Evolutionary conservation across 495 filamentous ascomycete genomes (phyloP), one percentile per base, ranked within the genome.

Genomic region (Penicillium fimorum): DNA sequence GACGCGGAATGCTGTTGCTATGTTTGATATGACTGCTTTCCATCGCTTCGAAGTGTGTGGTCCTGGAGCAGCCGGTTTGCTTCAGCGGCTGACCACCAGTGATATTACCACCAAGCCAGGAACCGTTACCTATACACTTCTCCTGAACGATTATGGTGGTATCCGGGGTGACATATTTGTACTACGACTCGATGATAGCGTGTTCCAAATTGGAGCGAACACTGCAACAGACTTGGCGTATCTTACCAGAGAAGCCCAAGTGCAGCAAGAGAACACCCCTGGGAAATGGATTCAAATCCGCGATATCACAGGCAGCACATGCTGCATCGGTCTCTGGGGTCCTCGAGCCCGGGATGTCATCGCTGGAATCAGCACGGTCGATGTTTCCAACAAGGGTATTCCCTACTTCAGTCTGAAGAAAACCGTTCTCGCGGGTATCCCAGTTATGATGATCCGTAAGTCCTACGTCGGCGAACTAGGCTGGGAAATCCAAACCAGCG

Each of bases 11-110:
- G 79, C 74, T 0, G 77, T 79, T 2, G 78, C 77, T 8, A 78
- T 82, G 76, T 82, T 76, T 55, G 79, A 82, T 51, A 74, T 80
- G 75, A 79, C 76, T 29, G 71, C 79, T n/a, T 73, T 80, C 47
- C 76, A 76, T 30, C 67, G 78, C 2, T 73, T 82, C 13, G 73
- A 78, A 11, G 68, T 82, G 10, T 68, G 65, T 6, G 79, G 79
- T 7, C 76, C 79, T 6, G 78, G 77, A 0, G 74, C 78, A 15
- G 57, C 71, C 7, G 37, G 63, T 33, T 61, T 82, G 22, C 70
- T 82, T 29, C 74, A 80, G 42, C 67, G 70, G 18, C 57, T 80
- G n/a, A 73, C 66, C 8, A 82, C 79, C 1, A 64, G 62, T 35
- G 71, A 79, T 44, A 61, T 80, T 30, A 53, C 65, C 27, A 59